Conservation (phyloP, 2,329 filamentous ascomycete species). For the Hymenoscyphus occultus region DNA sequence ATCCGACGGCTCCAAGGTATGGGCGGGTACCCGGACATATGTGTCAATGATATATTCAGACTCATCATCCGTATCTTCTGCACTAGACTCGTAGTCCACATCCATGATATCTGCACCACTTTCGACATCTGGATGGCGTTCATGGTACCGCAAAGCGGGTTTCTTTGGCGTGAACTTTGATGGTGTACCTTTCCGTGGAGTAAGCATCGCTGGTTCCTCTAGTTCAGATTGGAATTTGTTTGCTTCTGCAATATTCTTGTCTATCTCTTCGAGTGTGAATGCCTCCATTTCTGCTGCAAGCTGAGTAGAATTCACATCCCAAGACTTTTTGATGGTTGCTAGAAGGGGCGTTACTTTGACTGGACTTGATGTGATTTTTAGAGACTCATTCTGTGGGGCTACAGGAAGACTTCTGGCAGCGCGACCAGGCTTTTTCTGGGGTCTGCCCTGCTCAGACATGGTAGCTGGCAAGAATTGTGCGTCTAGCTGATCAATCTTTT, state of each 20-base stretch:
- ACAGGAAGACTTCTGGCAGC: slow-evolving; percentile 21
- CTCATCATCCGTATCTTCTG: slow-evolving; percentile 46
- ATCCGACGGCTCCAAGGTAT: slow-evolving; percentile 47
- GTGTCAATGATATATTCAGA: slow-evolving; percentile 63
- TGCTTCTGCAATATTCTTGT: slow-evolving; percentile 30
- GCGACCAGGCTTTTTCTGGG: slow-evolving; percentile 32
- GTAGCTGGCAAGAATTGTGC: not conserved
- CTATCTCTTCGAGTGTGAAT: slow-evolving; percentile 58
- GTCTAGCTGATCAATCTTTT: not conserved
- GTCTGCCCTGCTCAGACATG: slow-evolving; percentile 9
- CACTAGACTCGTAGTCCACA: slow-evolving; percentile 42
- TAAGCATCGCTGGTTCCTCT: slow-evolving; percentile 14
- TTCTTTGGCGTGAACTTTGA: slow-evolving; percentile 55
- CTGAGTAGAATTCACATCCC: slow-evolving; percentile 39
- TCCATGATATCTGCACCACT: slow-evolving; percentile 33
- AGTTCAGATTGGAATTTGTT: slow-evolving; percentile 13
- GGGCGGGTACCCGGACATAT: slow-evolving; percentile 58
- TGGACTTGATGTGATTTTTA: slow-evolving; percentile 15
- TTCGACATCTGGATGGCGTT: slow-evolving; percentile 50
- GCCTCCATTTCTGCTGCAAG: slow-evolving; percentile 55
- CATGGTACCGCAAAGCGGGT: slow-evolving; percentile 52
- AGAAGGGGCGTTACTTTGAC: slow-evolving; percentile 17
- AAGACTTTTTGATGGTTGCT: slow-evolving; percentile 40
- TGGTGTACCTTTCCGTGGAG: slow-evolving; percentile 20
- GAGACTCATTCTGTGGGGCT: slow-evolving; percentile 8